Percentiles rank a stretch among this genome's conserved stretches.
phyloP scores from a whole-genome alignment of 2,329 filamentous ascomycete species.

The Epichloe hybrida region DNA sequence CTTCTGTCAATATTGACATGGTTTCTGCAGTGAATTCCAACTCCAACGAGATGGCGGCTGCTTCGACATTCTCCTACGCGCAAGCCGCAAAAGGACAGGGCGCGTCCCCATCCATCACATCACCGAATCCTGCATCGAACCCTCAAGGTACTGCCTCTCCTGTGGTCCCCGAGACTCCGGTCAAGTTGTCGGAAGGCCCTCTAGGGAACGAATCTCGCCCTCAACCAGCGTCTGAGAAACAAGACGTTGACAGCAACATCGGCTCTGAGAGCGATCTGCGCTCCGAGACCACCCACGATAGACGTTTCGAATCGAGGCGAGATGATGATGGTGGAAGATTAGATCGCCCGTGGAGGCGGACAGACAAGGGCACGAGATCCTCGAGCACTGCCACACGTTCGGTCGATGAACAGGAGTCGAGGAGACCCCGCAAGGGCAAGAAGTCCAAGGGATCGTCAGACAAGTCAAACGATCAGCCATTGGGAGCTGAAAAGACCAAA shows the following conservation, averaged over 20 bases:
- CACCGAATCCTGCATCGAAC: slow-evolving; percentile 12
- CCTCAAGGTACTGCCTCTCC: slow-evolving; percentile 14
- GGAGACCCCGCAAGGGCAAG: slow-evolving; percentile 44
- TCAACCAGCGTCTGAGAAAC: slow-evolving; percentile 16
- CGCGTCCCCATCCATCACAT: slow-evolving; percentile 18
- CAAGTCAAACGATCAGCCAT: slow-evolving; percentile 35
- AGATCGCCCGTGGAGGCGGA: slow-evolving; percentile 27
- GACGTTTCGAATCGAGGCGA: slow-evolving; percentile 19
- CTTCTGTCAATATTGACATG: slow-evolving; percentile 5
- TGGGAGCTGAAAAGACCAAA: slow-evolving; percentile 43
- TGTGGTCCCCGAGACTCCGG: slow-evolving; percentile 12
- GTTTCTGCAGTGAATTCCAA: slow-evolving; percentile 15
- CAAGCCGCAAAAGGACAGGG: slow-evolving; percentile 76
- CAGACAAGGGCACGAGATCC: slow-evolving; percentile 39
- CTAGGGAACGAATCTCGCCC: slow-evolving; percentile 12
- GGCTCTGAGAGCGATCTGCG: slow-evolving; percentile 24
- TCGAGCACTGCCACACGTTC: slow-evolving; percentile 52
- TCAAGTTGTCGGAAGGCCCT: slow-evolving; percentile 13
- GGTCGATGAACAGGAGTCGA: slow-evolving; percentile 43
- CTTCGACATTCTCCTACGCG: slow-evolving; percentile 75
- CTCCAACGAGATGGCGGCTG: slow-evolving; percentile 33
- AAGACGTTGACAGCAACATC: slow-evolving; percentile 20
- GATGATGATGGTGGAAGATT: slow-evolving; percentile 25
- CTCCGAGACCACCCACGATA: slow-evolving; percentile 21
- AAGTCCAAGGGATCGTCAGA: slow-evolving; percentile 35